phyloP scores from a whole-genome alignment of 495 filamentous ascomycete species.

The Daldinia grandis region DNA sequence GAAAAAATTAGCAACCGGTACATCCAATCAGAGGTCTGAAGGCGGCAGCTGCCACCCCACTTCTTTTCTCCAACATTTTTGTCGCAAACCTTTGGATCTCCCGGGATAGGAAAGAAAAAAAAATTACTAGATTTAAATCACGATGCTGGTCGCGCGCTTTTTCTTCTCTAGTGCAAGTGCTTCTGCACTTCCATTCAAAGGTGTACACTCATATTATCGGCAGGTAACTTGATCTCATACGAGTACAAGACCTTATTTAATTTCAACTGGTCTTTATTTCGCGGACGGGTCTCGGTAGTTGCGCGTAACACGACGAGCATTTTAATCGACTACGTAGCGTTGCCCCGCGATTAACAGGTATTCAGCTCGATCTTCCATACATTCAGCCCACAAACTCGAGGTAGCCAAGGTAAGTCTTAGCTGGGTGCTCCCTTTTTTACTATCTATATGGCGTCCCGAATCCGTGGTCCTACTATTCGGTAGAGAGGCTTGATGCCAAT shows the following conservation, averaged over 20 bases:
- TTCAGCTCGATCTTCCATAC: background rate
- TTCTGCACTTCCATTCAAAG: constrained; percentile 23
- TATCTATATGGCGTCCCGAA: background rate
- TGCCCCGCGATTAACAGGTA: constrained; percentile 31
- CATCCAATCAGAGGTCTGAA: constrained; percentile 21
- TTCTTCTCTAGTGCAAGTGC: constrained; percentile 18
- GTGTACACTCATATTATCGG: background rate
- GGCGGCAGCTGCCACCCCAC: constrained; percentile 18
- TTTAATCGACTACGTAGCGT: constrained; percentile 4
- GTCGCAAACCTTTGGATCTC: constrained; percentile 33
- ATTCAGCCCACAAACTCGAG: constrained; percentile 4
- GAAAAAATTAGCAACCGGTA: background rate
- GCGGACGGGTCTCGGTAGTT: constrained; percentile 15
- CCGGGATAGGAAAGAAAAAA: constrained; percentile 25
- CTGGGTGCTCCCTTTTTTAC: background rate
- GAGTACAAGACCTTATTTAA: background rate
- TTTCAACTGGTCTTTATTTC: background rate
- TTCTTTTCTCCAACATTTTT: constrained; percentile 33
- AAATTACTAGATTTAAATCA: constrained; percentile 30
- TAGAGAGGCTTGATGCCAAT: constrained; percentile 6
- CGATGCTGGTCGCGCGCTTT: constrained; percentile 28
- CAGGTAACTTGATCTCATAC: constrained; percentile 3
- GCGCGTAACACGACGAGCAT: constrained; percentile 22
- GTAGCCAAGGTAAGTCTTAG: constrained; percentile 28
- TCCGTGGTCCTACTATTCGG: background rate